A percentile compares a stretch with the other conserved stretches of the same genome.
Conservation (phyloP, 441 rosid species). For the Populus hybrid region DNA sequence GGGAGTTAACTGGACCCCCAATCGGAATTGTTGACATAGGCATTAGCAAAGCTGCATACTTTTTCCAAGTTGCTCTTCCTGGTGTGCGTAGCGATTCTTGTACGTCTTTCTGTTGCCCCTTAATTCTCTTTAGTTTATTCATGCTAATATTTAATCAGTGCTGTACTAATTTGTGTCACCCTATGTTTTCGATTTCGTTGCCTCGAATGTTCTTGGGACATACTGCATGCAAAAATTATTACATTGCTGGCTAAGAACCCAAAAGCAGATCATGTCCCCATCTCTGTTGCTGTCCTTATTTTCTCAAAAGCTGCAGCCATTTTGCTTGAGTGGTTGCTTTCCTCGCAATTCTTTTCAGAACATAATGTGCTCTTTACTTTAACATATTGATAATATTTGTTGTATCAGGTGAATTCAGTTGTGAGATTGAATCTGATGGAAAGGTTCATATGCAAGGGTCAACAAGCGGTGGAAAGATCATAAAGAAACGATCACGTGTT, state of each 20-base stretch:
- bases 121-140: not conserved
- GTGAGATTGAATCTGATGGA: constrained; percentile 49
- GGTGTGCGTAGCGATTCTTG: constrained; percentile 50
- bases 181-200: too few species aligned
- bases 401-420: constrained; percentile 47
- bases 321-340: not conserved
- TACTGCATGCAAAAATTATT: not conserved
- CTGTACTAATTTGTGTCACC: not conserved
- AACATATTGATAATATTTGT: not conserved
- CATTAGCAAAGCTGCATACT: constrained; percentile 48
- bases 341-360: not conserved
- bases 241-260: not conserved
- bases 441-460: constrained; percentile 53
- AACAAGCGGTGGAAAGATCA: constrained; percentile 30
- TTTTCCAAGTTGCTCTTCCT: constrained; percentile 59
- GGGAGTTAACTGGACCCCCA: constrained; percentile 34
- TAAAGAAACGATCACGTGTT: constrained; percentile 30
- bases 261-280: not conserved
- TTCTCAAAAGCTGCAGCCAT: not conserved
- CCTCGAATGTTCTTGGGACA: not conserved
- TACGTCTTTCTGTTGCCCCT: constrained; percentile 23
- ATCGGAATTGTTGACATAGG: constrained; percentile 64
- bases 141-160: not conserved
- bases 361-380: not conserved
- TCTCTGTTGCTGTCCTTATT: not conserved